These are phyloP conservation scores for Phyllosticta capitalensis DNA, from an alignment of 2,329 filamentous ascomycete genomes.

Conservation along the genomic window DNA sequence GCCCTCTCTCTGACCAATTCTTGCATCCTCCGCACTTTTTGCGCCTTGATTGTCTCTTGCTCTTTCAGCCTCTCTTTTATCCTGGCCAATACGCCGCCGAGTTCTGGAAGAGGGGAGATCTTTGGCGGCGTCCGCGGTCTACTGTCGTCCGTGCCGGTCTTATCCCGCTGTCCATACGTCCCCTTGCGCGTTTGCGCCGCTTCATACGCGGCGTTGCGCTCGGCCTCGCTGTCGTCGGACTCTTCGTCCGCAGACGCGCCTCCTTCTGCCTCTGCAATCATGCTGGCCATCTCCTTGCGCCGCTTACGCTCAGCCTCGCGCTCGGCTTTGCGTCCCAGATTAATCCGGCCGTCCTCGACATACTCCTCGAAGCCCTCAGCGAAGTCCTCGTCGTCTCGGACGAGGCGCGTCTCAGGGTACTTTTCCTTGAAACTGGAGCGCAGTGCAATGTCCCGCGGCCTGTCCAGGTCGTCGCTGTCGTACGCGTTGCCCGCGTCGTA, in stretches of 20 bases:
- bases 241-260: slow-evolving; percentile 58
- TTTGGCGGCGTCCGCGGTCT: slow-evolving; percentile 55
- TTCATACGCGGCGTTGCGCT: slow-evolving; percentile 71
- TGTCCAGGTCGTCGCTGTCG: slow-evolving; percentile 32
- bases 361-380: slow-evolving; percentile 91
- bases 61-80: slow-evolving; percentile 52
- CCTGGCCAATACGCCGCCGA: slow-evolving; percentile 56
- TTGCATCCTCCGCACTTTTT: slow-evolving; percentile 54
- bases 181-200: slow-evolving; percentile 76
- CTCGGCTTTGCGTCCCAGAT: slow-evolving; percentile 70
- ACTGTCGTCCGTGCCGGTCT: slow-evolving; percentile 30
- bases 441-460: slow-evolving; percentile 20
- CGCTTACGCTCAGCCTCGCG: slow-evolving; percentile 56
- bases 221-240: slow-evolving; percentile 54
- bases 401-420: slow-evolving; percentile 59
- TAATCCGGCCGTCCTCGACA: slow-evolving; percentile 72
- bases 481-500: slow-evolving; percentile 24
- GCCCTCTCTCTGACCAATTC: slow-evolving; percentile 59
- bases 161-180: slow-evolving; percentile 54
- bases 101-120: slow-evolving; percentile 67
- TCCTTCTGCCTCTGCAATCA: slow-evolving; percentile 73
- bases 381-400: slow-evolving; percentile 81
- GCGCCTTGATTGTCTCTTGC: slow-evolving; percentile 51
- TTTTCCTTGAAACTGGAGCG: slow-evolving; percentile 42
- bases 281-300: slow-evolving; percentile 68